Percentiles rank a stretch among this genome's conserved stretches.
These are phyloP conservation scores for Caulochytrium protostelioides DNA, from an alignment of 371 early-diverging fungal species.

Conservation along the genomic window DNA sequence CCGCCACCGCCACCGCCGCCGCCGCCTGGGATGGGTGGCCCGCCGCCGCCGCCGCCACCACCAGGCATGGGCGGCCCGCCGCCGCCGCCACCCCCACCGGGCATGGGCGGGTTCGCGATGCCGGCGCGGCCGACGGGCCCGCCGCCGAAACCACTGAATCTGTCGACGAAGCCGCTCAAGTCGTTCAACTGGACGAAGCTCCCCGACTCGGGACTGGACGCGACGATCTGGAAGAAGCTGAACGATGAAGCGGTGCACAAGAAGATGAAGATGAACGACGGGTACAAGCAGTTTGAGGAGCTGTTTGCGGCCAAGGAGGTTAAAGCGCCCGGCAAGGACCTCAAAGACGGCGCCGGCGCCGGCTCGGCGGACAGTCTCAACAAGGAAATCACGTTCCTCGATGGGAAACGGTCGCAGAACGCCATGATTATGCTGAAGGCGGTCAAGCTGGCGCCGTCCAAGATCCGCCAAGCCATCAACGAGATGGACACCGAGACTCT, in stretches of 20 bases:
- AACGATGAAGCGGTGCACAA: conserved; percentile 21
- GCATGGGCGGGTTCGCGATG: conserved; percentile 1
- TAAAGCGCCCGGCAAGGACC: conserved; percentile 1
- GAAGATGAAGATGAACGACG: conserved; percentile 7
- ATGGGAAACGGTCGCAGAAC: conserved; percentile 24
- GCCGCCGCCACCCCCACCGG: conserved; percentile 12
- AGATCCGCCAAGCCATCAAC: conserved; percentile 15
- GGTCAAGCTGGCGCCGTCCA: conserved; percentile 13
- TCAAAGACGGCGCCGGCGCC: neutral
- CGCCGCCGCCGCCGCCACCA: conserved; percentile 14
- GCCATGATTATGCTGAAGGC: conserved; percentile 21
- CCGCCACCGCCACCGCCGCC: conserved; percentile 1
- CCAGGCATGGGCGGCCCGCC: conserved; percentile 9
- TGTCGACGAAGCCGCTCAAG: conserved; percentile 24
- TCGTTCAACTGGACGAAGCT: conserved; percentile 33
- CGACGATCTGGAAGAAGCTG: conserved; percentile 20
- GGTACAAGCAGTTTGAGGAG: conserved; percentile 26
- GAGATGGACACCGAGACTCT: conserved; percentile 12
- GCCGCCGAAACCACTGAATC: conserved; percentile 16
- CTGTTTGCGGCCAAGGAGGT: conserved; percentile 24
- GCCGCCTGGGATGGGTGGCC: conserved; percentile 7
- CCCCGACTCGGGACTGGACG: conserved; percentile 12
- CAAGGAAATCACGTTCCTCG: conserved; percentile 25
- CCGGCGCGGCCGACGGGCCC: conserved; percentile 5
- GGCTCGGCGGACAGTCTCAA: conserved; percentile 2